These are phyloP conservation scores for Aspergillus sp. DNA, from an alignment of 2,329 filamentous ascomycete genomes.

Conservation along the genomic window DNA sequence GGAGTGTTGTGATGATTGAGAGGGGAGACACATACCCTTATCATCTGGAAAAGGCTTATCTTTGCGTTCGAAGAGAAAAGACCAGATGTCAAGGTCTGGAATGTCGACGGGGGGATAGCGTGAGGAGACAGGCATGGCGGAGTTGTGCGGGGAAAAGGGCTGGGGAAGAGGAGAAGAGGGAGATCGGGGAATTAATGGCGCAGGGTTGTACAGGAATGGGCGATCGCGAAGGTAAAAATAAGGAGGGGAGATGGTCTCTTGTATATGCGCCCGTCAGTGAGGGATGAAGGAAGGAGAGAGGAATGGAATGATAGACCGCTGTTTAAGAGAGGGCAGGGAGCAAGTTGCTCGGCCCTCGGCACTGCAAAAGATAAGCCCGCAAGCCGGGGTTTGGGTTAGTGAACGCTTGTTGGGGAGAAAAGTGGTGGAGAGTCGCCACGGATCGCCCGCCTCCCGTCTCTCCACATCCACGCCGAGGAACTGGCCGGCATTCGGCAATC, in stretches of 20 bases:
- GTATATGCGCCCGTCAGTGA: too few species aligned
- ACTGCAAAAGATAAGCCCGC: background rate
- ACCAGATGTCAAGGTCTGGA: slow-evolving; percentile 76
- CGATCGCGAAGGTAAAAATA: too few species aligned
- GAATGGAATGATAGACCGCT: background rate
- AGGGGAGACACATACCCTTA: slow-evolving; percentile 59
- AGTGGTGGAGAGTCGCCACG: background rate
- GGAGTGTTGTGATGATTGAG: background rate
- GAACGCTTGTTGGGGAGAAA: background rate
- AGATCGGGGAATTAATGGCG: too few species aligned
- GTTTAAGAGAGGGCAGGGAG: background rate
- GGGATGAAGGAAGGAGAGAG: background rate
- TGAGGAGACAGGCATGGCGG: slow-evolving; percentile 70
- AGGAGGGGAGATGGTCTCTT: background rate
- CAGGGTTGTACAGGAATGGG: too few species aligned
- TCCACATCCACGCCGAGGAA: too few species aligned
- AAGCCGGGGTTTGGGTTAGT: background rate
- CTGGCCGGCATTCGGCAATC: too few species aligned
- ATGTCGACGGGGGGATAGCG: slow-evolving; percentile 66
- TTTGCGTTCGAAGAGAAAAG: slow-evolving; percentile 71
- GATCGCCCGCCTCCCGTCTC: too few species aligned
- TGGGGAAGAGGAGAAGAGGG: background rate
- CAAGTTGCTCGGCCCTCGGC: slow-evolving; percentile 9
- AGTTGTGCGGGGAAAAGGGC: slow-evolving; percentile 21
- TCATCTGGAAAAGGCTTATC: slow-evolving; percentile 67